Conservation (phyloP, 129 eudicot genomes). For the Flaveria linearis region DNA sequence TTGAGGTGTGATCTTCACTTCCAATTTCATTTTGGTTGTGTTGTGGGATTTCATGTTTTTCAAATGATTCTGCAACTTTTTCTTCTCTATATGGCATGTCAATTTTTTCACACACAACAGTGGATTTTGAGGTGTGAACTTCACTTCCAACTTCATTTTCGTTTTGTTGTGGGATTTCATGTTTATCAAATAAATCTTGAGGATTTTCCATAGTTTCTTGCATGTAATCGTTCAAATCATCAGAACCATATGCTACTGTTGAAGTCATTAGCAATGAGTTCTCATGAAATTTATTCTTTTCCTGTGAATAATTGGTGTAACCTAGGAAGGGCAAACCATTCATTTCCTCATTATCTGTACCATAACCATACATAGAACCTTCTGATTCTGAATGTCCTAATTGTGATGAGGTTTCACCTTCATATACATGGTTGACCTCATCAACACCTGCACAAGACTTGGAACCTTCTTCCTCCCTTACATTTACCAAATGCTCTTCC, state of each 20-base stretch:
- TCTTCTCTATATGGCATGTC: slow-evolving; percentile 29
- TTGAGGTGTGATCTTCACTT: too few relatives aligned
- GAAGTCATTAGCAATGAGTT: slow-evolving; percentile 57
- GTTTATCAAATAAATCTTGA: slow-evolving; percentile 35
- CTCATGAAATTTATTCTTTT: slow-evolving; percentile 32
- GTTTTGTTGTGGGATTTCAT: too few relatives aligned
- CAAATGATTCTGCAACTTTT: slow-evolving; percentile 23
- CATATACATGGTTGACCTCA: slow-evolving; percentile 34
- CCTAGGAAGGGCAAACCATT: slow-evolving; percentile 26
- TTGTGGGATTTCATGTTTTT: too few relatives aligned
- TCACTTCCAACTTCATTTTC: too few relatives aligned
- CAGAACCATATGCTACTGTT: slow-evolving; percentile 76
- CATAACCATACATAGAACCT: slow-evolving; percentile 78
- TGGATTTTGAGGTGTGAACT: too few relatives aligned
- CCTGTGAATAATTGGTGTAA: slow-evolving; percentile 20
- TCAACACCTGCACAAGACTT: slow-evolving; percentile 28
- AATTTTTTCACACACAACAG: slow-evolving; percentile 15
- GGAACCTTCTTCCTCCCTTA: slow-evolving; percentile 30
- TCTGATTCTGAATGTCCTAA: slow-evolving; percentile 81
- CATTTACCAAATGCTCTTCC: slow-evolving; percentile 10
- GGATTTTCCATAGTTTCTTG: slow-evolving; percentile 50
- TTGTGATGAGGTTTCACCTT: slow-evolving; percentile 54
- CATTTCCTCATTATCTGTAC: slow-evolving; percentile 57
- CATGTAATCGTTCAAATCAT: slow-evolving; percentile 85
- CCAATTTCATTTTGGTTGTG: too few relatives aligned